These are phyloP conservation scores for Trichocomaceae sp. DNA, from an alignment of 2,329 filamentous ascomycete genomes.

Conservation along the genomic window DNA sequence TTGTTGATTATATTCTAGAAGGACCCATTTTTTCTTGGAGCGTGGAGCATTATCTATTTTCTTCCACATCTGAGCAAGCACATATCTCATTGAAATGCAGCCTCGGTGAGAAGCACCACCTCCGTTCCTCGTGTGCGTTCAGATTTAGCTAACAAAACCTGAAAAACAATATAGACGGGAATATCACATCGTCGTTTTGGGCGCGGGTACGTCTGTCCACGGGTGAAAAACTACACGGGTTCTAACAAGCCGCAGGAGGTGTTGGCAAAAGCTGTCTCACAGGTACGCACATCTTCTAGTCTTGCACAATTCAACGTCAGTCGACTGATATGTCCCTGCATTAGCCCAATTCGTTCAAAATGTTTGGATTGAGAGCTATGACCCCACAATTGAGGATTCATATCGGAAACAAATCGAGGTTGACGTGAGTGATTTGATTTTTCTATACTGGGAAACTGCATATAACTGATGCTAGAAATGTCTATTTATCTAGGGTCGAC, in stretches of 20 bases:
- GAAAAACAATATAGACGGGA: conserved; percentile 51
- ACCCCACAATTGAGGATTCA: conserved; percentile 82
- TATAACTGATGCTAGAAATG: conserved; percentile 23
- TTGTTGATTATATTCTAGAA: neutral
- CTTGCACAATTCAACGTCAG: neutral
- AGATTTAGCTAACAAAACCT: neutral
- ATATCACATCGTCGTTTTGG: conserved; percentile 75
- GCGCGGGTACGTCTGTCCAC: conserved; percentile 54
- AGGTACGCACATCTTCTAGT: conserved; percentile 49
- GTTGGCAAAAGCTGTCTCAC: conserved; percentile 91
- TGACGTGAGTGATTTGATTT: conserved; percentile 58
- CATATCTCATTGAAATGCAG: conserved; percentile 6
- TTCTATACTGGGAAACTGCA: neutral
- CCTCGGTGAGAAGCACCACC: conserved; percentile 5
- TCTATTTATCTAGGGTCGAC: conserved; percentile 57
- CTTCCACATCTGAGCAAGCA: neutral
- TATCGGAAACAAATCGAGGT: conserved; percentile 85
- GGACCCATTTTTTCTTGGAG: neutral
- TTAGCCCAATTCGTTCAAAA: conserved; percentile 88
- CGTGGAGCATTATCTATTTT: neutral
- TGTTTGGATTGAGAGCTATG: conserved; percentile 88
- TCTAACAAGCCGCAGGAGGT: conserved; percentile 53
- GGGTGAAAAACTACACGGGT: neutral
- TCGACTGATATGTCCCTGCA: neutral
- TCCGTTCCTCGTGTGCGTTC: neutral